A percentile compares a stretch with the other conserved stretches of the same genome.
Conservation (phyloP, 768 basidiomycete species). For the Pseudohyphozyma bogoriensis region DNA sequence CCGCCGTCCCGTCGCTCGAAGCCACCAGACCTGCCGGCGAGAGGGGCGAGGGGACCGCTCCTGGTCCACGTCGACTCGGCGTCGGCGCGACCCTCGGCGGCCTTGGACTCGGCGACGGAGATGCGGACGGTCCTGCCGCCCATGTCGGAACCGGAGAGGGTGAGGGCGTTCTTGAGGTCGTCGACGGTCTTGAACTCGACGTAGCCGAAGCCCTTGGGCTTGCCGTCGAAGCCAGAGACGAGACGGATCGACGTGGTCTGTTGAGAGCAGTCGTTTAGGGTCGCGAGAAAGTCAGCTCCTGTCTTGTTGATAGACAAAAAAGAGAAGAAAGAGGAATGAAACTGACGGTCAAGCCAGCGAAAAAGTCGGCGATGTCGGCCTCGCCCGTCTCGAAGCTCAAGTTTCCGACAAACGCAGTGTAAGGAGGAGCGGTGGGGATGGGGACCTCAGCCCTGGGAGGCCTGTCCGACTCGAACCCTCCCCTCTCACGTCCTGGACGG, state of each 20-base stretch:
- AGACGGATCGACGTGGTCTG: constrained; percentile 81
- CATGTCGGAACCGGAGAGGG: constrained; percentile 58
- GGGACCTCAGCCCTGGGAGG: constrained; percentile 81
- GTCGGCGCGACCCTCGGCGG: constrained; percentile 59
- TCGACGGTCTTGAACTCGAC: constrained; percentile 86
- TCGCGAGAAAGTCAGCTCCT: no score
- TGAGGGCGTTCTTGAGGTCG: constrained; percentile 70
- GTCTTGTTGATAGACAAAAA: neutral
- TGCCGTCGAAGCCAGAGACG: constrained; percentile 83
- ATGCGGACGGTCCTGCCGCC: constrained; percentile 74
- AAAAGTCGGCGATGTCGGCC: constrained; percentile 68
- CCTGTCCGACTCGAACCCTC: constrained; percentile 4
- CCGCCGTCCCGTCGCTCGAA: constrained; percentile 45
- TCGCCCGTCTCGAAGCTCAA: constrained; percentile 86
- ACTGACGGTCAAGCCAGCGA: constrained; percentile 41
- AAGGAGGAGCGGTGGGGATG: constrained; percentile 89
- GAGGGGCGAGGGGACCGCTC: constrained; percentile 18
- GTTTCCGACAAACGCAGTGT: constrained; percentile 94
- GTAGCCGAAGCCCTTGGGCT: constrained; percentile 96
- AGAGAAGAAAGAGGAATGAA: neutral
- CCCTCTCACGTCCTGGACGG: no score
- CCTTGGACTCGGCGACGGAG: constrained; percentile 67
- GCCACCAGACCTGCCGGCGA: constrained; percentile 46
- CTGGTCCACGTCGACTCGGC: constrained; percentile 44
- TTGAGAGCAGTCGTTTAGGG: neutral